Base-by-base conservation (phyloP, 2,329 filamentous ascomycete species). In the Scedosporium dehoogii region DNA sequence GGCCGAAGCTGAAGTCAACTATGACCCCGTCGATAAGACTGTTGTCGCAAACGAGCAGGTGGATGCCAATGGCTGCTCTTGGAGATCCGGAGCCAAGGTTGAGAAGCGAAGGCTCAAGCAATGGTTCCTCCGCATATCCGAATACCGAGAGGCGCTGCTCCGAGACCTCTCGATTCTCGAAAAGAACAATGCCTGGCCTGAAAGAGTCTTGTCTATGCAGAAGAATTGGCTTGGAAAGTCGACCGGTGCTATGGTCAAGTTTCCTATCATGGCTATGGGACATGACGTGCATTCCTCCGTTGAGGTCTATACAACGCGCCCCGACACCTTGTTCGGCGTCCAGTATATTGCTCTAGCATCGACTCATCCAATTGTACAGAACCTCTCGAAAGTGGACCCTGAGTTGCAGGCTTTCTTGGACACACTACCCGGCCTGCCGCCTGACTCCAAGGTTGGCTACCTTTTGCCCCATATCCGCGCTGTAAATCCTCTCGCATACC, bases 21-120 rank as follows among this genome's bases (percentile, higher is more conserved):
- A 90, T 76, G 92, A 96, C 67, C 92, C 92, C 1, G 82, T 96
- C 29, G 92, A 96, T 71, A 87, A 89, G 71, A 96, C 92, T 0
- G 92, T 96, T 16, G 79, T 96, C 64, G 92, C 92, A 10, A 96
- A 96, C 71, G 92, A 96, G 74, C 92, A 96, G 75, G 91, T 96
- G n/a, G 90, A 96, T 71, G 82, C 88, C 59, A 88, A 91, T 70
- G 92, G 92, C 38, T 85, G 80, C 68, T 96, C 91, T 1, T 96
- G 92, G 92, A 84, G 91, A 63, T 94, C 90, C 1, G 91, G 91
- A 9, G 91, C 90, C 59, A 87, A 89, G 71, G 91, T 96, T 18
- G 88, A 94, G 74, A 89, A 92, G 75, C 79, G 85, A 64, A 84
- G 84, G 67, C 78, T 96, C 58, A 91, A 89, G 74, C 92, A 96